Evolutionary conservation across 2,329 filamentous ascomycete species (phyloP), one percentile per base, ranked within the genome.

Genomic region (Pseudogymnoascus sp.): DNA sequence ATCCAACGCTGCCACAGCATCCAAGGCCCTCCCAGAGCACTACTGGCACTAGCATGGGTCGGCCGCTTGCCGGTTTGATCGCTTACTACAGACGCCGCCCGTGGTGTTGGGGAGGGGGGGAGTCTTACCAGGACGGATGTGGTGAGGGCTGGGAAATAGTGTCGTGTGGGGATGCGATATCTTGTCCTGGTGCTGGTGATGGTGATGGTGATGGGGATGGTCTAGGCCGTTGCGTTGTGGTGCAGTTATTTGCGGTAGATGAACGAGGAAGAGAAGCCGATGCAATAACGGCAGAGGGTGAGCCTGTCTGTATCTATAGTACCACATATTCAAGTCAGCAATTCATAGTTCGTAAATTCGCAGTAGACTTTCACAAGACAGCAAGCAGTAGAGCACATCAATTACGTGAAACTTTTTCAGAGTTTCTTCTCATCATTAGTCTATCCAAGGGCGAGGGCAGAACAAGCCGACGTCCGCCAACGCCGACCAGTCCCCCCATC

Each of bases 51-150:
- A 56, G 16, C 28, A 56, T 56, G 50, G 50, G 50, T 56, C 50
- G 50, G 50, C 50, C 50, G 50, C 50, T 18, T 56, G 28, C 50
- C 28, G 50, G 50, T 56, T 56, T 56, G 50, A 56, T 56, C 50
- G 50, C 50, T 56, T 56, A 56, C 10, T 56, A 28, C 50, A 56
- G 50, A 56, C 28, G 50, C 16, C 28, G 23, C 4, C 28, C 28
- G 50, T 56, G 50, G 50, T 25, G 47, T 53, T 12, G 8, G 28
- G 12, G 14, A 21, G 21, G 23, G 18, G 18, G 23, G 7, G 23
- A 14, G 50, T 56, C 50, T 56, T 18, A 56, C 50, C 50, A 56
- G 50, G 28, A 56, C 50, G 1, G 28, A 33, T 56, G 28, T 11
- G 28, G 50, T 56, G 50, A 56, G 23, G 50, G 28, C 28, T 25